Evolutionary conservation across 768 basidiomycete species (phyloP).

Genomic region (Lactarius trivialis): DNA sequence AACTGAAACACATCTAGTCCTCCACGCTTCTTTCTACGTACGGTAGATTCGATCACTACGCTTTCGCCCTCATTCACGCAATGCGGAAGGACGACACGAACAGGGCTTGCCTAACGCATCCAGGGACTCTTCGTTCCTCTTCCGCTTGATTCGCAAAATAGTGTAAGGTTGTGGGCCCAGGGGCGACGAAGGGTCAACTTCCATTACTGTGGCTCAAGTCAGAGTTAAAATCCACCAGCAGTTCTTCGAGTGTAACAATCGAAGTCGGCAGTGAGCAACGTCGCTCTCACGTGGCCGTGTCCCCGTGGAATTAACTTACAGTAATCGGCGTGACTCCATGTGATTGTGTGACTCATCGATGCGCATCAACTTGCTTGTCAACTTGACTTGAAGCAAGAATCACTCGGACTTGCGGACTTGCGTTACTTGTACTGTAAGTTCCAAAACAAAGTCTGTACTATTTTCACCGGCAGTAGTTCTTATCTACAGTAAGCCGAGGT

Average conservation of each 20-base stretch:
- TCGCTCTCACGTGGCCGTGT: neutral
- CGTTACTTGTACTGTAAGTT: too few species aligned
- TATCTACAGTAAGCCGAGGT: too few species aligned
- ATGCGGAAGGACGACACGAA: slow-evolving; percentile 8
- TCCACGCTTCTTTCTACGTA: slow-evolving; percentile 48
- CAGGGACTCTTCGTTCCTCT: slow-evolving; percentile 73
- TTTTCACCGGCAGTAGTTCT: too few species aligned
- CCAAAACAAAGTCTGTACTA: too few species aligned
- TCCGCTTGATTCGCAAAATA: slow-evolving; percentile 76
- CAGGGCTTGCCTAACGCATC: slow-evolving; percentile 62
- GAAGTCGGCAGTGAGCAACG: neutral
- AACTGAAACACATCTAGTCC: slow-evolving; percentile 66
- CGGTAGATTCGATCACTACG: slow-evolving; percentile 56
- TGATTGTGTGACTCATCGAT: too few species aligned
- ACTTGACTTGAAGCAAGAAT: too few species aligned
- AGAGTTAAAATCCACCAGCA: neutral
- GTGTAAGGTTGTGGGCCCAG: slow-evolving; percentile 44
- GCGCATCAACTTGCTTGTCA: too few species aligned
- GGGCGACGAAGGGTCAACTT: slow-evolving; percentile 16
- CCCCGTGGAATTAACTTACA: too few species aligned
- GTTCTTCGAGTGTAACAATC: neutral
- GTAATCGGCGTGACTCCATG: too few species aligned
- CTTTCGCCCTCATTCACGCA: neutral
- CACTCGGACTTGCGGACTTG: too few species aligned
- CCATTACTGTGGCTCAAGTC: neutral